These are phyloP conservation scores for Speleostelium caveatum DNA, from an alignment of 78 protist species.

Conservation along the genomic window DNA sequence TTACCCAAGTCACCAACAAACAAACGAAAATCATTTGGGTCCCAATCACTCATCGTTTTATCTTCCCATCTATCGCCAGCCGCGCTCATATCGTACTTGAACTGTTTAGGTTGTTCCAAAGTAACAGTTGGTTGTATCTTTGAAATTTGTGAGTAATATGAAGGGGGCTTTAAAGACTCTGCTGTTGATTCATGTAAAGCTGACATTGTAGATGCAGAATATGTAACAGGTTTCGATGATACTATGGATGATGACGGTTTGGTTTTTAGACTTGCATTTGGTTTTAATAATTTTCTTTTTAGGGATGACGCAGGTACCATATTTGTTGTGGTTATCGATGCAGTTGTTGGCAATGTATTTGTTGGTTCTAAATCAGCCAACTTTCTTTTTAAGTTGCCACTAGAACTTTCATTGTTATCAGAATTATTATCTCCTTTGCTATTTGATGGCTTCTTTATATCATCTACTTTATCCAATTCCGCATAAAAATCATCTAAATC, in stretches of 20 bases:
- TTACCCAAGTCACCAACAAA: constrained; percentile 91
- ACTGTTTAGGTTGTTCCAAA: constrained; percentile 64
- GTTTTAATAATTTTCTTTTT: constrained; percentile 9
- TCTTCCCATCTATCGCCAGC: constrained; percentile 89
- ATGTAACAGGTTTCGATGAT: constrained; percentile 65
- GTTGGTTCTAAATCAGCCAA: constrained; percentile 2
- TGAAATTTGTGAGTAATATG: constrained; percentile 15
- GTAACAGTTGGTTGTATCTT: constrained; percentile 41
- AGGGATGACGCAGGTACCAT: constrained; percentile 11
- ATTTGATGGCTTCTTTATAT: not conserved
- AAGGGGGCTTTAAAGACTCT: constrained; percentile 5
- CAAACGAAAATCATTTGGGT: constrained; percentile 85
- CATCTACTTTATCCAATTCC: constrained; percentile 9
- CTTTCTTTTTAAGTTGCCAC: constrained; percentile 32
- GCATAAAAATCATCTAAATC: constrained; percentile 11
- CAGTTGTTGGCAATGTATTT: not conserved
- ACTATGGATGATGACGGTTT: constrained; percentile 3
- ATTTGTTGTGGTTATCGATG: not conserved
- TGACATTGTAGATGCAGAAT: constrained; percentile 41
- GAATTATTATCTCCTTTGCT: not conserved
- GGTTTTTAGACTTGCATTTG: not conserved
- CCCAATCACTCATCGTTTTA: constrained; percentile 85
- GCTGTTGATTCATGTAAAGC: constrained; percentile 21
- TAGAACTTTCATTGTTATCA: not conserved
- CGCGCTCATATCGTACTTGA: constrained; percentile 23